These are phyloP conservation scores for Groenewaldozyma sp. DNA, from an alignment of 1,139 yeast genomes.

Conservation along the genomic window DNA sequence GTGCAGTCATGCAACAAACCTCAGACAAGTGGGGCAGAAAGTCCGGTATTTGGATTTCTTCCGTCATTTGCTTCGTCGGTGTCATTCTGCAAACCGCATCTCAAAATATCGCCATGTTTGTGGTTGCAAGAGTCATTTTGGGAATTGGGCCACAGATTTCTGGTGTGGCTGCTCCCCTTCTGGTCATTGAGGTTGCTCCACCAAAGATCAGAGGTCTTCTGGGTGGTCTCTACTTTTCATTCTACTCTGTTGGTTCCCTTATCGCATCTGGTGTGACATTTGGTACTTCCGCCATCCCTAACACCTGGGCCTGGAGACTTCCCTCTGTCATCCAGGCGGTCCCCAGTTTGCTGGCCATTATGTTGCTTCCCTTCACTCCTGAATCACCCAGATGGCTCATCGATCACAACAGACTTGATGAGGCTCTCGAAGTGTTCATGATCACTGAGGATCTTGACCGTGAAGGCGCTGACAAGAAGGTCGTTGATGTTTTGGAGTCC, in stretches of 20 bases:
- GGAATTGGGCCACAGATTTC: conserved; percentile 6
- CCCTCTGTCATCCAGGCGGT: conserved; percentile 23
- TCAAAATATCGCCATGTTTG: conserved; percentile 3
- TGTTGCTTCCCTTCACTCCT: conserved; percentile 32
- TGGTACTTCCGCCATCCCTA: conserved; percentile 4
- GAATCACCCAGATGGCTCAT: conserved; percentile 16
- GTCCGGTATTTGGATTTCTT: conserved; percentile 4
- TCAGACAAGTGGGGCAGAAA: conserved; percentile 6
- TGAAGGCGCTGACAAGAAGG: neutral
- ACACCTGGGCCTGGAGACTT: conserved; percentile 38
- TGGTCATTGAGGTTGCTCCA: neutral
- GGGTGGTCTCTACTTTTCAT: neutral
- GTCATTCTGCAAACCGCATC: conserved; percentile 5
- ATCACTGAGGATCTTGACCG: neutral
- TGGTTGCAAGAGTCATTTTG: conserved; percentile 3
- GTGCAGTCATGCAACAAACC: conserved; percentile 5
- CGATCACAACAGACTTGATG: conserved; percentile 24
- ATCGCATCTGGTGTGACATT: conserved; percentile 12
- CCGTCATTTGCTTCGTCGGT: conserved; percentile 4
- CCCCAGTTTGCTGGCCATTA: conserved; percentile 5
- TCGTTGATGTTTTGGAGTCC: conserved; percentile 1
- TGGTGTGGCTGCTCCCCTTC: conserved; percentile 3
- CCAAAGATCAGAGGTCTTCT: neutral
- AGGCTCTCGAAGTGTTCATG: conserved; percentile 12
- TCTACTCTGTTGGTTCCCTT: conserved; percentile 7